Evolutionary conservation across 768 basidiomycete species (phyloP), one percentile per base, ranked within the genome.

Genomic region (Lactarius sp.): DNA sequence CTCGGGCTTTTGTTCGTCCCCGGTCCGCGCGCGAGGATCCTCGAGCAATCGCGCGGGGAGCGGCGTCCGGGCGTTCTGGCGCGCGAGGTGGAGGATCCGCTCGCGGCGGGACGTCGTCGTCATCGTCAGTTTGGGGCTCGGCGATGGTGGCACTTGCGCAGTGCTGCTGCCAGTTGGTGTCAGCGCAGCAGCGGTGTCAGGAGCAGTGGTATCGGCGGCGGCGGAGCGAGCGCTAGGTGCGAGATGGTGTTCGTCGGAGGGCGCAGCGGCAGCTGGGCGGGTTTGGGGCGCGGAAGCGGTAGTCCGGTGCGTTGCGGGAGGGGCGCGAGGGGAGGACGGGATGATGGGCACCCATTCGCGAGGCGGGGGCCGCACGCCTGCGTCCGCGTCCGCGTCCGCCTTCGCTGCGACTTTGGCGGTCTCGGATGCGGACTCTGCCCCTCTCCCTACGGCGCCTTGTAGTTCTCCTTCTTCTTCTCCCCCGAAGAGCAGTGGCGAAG

Each of bases 1-100:
- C 36, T 49, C 37, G 20, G 9, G 46, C 20, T 47, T 47, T 47
- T 47, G 46, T 27, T 56, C 49, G 2, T n/a, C 52, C 14, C 41
- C 56, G 20, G 16, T 36, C 10, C 22, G 36, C 4, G 2, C 20
- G 12, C 13, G 55, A 3, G 41, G 31, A 22, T 57, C 18, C 20
- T 22, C 46, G 20, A 14, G 20, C 7, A 47, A 20, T 39, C n/a
- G 37, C 12, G 59, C 16, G 18, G 62, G 65, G 18, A 66, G 62
- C 53, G 65, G 62, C 6, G 65, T 66, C 18, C 63, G 62, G 2
- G 65, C 62, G 42, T 66, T 64, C 33, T 66, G 62, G 27, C 65
- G 65, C 9, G 65, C 65, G 51, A 64, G 56, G 33, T 50, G 37
- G 18, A 66, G 62, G 20, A 66, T 64, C 20, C 62, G 62, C n/a